These are phyloP conservation scores for Aspergillus glaucus DNA, from an alignment of 2,329 filamentous ascomycete species.

Conservation along the genomic window DNA sequence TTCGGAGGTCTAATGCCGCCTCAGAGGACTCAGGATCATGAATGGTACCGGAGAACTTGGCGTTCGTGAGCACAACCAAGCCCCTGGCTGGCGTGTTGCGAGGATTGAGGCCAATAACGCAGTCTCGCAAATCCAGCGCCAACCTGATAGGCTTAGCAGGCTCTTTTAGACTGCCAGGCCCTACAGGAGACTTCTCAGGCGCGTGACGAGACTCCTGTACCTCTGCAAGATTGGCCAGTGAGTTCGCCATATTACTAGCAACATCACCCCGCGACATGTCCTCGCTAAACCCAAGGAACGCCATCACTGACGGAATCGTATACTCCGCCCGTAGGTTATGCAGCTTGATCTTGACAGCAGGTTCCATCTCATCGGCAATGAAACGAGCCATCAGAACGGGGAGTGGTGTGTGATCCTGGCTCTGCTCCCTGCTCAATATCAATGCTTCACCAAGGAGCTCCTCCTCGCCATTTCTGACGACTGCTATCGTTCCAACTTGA, in stretches of 20 bases:
- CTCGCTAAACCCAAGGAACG: conserved; percentile 64
- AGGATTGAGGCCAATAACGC: conserved; percentile 78
- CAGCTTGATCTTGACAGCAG: conserved; percentile 79
- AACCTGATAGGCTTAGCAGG: conserved; percentile 48
- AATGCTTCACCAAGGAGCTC: conserved; percentile 64
- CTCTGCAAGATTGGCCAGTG: conserved; percentile 69
- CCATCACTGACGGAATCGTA: conserved; percentile 74
- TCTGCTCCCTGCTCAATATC: conserved; percentile 21
- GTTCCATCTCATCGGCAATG: conserved; percentile 91
- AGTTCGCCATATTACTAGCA: conserved; percentile 68
- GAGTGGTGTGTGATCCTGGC: conserved; percentile 11
- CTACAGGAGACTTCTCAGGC: conserved; percentile 9
- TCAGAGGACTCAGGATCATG: conserved; percentile 60
- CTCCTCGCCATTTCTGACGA: conserved; percentile 62
- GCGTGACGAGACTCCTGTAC: conserved; percentile 11
- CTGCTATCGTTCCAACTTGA: conserved; percentile 58
- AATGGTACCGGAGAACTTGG: conserved; percentile 62
- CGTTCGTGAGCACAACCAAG: conserved; percentile 70
- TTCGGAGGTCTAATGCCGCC: conserved; percentile 63
- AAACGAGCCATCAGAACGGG: conserved; percentile 81
- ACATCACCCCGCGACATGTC: conserved; percentile 66
- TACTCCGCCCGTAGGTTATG: conserved; percentile 85
- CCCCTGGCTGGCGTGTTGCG: conserved; percentile 68
- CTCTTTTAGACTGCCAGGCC: conserved; percentile 12
- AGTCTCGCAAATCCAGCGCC: conserved; percentile 67